phyloP scores from a whole-genome alignment of 208 protist genomes.

The Plasmodiophora brassicae region DNA sequence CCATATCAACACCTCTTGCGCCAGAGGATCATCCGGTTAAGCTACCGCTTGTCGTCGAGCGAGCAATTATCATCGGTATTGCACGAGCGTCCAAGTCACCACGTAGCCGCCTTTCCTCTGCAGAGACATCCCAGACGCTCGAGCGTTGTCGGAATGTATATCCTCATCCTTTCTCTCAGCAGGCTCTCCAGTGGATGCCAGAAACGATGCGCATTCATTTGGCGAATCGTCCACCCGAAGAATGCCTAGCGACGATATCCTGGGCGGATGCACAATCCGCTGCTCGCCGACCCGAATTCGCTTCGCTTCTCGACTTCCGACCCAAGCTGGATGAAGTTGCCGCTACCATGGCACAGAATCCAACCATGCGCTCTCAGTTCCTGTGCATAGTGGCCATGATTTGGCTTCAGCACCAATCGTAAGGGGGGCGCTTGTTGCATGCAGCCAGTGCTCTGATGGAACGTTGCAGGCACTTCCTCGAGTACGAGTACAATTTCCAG shows the following conservation, averaged over 20 bases:
- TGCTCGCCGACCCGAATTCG: not conserved
- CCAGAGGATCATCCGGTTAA: not conserved
- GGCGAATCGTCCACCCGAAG: not conserved
- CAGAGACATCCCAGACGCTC: not conserved
- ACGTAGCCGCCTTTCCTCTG: too few relatives aligned
- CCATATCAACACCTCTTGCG: not conserved
- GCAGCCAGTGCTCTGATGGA: too few relatives aligned
- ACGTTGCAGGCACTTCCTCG: not conserved
- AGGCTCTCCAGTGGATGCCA: not conserved
- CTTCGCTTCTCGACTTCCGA: not conserved
- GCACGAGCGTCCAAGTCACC: not conserved
- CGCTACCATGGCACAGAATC: not conserved
- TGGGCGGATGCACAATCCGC: not conserved
- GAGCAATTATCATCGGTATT: not conserved
- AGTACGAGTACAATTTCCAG: conserved; percentile 32
- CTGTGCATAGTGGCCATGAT: not conserved
- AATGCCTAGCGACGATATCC: not conserved
- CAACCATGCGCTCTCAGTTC: not conserved
- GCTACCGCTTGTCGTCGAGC: not conserved
- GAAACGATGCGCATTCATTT: not conserved
- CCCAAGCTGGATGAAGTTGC: not conserved
- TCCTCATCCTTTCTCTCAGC: not conserved
- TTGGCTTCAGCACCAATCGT: not conserved
- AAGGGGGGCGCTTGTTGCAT: not conserved
- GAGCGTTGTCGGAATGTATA: not conserved